Evolutionary conservation across 768 basidiomycete genomes (phyloP).

Genomic region (Suillus sp.): DNA sequence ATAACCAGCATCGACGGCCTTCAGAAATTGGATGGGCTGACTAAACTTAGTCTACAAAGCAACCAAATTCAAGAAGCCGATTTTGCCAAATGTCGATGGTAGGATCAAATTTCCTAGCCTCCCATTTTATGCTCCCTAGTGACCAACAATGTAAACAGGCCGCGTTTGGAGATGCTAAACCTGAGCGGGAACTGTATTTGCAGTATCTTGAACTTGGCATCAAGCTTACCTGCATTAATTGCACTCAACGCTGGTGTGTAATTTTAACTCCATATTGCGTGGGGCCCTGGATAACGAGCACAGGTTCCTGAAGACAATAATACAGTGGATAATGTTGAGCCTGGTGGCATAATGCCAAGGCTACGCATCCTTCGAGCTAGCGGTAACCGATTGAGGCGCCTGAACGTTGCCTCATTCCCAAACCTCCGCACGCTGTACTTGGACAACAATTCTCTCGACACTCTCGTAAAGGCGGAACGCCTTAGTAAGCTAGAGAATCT

Average conservation of each 20-base stretch:
- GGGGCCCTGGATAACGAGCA: conserved; percentile 18
- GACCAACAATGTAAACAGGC: conserved; percentile 34
- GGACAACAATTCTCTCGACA: conserved; percentile 74
- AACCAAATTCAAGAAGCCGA: conserved; percentile 70
- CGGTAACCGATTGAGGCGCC: conserved; percentile 70
- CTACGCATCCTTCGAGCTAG: conserved; percentile 85
- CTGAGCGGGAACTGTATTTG: conserved; percentile 74
- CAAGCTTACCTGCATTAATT: conserved; percentile 57
- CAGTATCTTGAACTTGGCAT: conserved; percentile 58
- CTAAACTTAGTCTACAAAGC: conserved; percentile 79
- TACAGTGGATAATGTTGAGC: conserved; percentile 53
- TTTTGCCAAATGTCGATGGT: conserved; percentile 69
- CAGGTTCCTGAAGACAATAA: conserved; percentile 65
- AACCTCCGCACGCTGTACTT: conserved; percentile 89
- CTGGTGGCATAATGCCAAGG: conserved; percentile 58
- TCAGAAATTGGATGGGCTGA: conserved; percentile 75
- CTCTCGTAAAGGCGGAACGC: conserved; percentile 54
- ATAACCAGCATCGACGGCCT: conserved; percentile 77
- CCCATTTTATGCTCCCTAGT: conserved; percentile 15
- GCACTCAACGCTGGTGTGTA: conserved; percentile 84
- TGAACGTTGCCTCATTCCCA: conserved; percentile 65
- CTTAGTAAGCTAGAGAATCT: conserved; percentile 83
- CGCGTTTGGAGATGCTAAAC: conserved; percentile 79
- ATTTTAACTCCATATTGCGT: conserved; percentile 18
- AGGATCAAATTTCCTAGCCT: conserved; percentile 17